A percentile compares a stretch with the other conserved stretches of the same genome.
Conservation (phyloP, 306 rosid species). For the Biancaea sappan region DNA sequence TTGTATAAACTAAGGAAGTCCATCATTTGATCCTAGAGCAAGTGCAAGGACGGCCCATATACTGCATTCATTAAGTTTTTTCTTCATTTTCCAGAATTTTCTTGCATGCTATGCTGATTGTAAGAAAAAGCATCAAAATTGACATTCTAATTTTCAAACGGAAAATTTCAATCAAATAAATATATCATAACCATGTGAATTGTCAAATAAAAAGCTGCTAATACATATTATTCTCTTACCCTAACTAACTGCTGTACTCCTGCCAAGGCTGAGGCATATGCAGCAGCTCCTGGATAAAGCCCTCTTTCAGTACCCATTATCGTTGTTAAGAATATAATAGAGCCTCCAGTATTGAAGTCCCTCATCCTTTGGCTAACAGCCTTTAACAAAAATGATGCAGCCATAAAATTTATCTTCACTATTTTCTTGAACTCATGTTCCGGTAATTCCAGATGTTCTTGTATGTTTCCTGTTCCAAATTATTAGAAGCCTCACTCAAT, state of each 20-base stretch:
- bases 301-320: conserved; percentile 81
- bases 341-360: conserved; percentile 69
- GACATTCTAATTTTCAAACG: background rate
- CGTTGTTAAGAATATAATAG: conserved; percentile 67
- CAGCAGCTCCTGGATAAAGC: conserved; percentile 75
- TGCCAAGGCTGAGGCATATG: conserved; percentile 69
- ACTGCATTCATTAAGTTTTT: background rate
- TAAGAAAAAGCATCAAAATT: background rate
- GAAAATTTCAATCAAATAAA: conserved; percentile 2
- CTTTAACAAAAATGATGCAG: conserved; percentile 73
- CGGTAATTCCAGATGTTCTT: conserved; percentile 58
- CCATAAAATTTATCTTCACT: conserved; percentile 71
- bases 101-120: background rate
- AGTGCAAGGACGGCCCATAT: background rate
- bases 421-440: conserved; percentile 69
- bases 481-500: conserved; percentile 1
- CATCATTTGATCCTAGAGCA: background rate
- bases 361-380: conserved; percentile 79
- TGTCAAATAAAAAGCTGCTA: background rate
- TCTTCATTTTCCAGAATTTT: background rate
- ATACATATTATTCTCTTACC: conserved; percentile 43
- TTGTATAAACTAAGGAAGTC: background rate
- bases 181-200: background rate
- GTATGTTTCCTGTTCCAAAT: conserved; percentile 65
- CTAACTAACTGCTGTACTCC: conserved; percentile 81